Percentiles rank a stretch among this genome's conserved stretches.
These are phyloP conservation scores for Trypanosoma lewisi DNA, from an alignment of 208 protist species.

Conservation along the genomic window DNA sequence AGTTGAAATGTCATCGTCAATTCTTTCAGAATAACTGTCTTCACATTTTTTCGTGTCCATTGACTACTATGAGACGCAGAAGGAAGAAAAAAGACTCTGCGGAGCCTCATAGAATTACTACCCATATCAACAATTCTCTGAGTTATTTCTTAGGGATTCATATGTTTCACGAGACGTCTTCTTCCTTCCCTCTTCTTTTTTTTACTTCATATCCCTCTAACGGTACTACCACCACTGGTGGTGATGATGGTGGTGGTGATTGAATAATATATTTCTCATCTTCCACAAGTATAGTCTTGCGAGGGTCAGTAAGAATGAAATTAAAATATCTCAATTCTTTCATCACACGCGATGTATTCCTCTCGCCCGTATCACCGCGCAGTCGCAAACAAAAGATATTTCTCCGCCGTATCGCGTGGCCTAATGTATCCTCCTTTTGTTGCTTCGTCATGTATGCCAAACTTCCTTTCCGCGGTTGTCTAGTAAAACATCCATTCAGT, in stretches of 20 bases:
- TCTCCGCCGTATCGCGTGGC: not conserved
- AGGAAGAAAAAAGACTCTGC: no score
- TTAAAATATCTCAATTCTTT: slow-evolving; percentile 6
- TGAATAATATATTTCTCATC: not conserved
- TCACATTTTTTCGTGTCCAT: not conserved
- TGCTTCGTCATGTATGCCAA: slow-evolving; percentile 2
- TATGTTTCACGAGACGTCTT: no score
- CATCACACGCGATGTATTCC: not conserved
- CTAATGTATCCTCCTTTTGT: not conserved
- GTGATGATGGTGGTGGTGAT: not conserved
- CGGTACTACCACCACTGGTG: not conserved
- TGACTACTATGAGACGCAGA: no score
- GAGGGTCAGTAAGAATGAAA: not conserved
- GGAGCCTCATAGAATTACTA: no score
- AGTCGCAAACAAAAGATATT: not conserved
- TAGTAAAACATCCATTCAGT: not conserved
- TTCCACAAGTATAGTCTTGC: not conserved
- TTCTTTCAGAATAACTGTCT: not conserved
- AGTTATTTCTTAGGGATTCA: no score
- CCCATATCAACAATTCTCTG: no score
- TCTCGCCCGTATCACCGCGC: not conserved
- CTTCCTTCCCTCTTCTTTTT: not conserved
- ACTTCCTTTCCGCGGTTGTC: not conserved
- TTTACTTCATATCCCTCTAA: not conserved
- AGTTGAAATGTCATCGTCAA: not conserved